Evolutionary conservation across 2,329 filamentous ascomycete genomes (phyloP).

Genomic region (Neopestalotiopsis sp.): DNA sequence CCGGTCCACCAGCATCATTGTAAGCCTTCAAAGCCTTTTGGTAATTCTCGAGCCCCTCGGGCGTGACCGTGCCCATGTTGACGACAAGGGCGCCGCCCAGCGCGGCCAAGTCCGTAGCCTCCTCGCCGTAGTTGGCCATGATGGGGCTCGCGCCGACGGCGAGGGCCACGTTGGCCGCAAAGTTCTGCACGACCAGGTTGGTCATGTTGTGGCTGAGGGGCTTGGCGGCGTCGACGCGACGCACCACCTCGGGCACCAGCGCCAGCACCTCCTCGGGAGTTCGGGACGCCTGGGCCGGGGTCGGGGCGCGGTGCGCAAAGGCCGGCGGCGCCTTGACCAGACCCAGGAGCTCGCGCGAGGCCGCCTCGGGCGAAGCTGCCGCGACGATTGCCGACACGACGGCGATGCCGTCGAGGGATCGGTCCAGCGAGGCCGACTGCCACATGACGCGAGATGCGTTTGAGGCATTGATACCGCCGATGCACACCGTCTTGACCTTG

Average conservation of each 20-base stretch:
- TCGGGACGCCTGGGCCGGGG: constrained; percentile 21
- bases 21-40: constrained; percentile 78
- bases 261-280: constrained; percentile 31
- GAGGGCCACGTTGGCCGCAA: constrained; percentile 85
- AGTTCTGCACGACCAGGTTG: constrained; percentile 93
- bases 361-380: constrained; percentile 67
- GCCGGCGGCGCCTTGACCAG: constrained; percentile 53
- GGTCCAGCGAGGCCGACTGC: constrained; percentile 62
- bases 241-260: constrained; percentile 53
- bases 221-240: constrained; percentile 62
- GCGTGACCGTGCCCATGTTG: constrained; percentile 93
- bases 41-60: constrained; percentile 75
- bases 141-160: constrained; percentile 87
- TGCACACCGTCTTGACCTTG: constrained; percentile 73
- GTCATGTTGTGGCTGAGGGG: constrained; percentile 97
- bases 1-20: constrained; percentile 75
- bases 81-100: constrained; percentile 82
- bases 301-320: constrained; percentile 27
- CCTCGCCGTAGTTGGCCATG: constrained; percentile 87
- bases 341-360: constrained; percentile 62
- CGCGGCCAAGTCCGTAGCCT: constrained; percentile 79
- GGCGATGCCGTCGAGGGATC: constrained; percentile 78
- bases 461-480: constrained; percentile 82
- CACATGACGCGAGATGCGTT: constrained; percentile 78
- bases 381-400: constrained; percentile 89